These are phyloP conservation scores for Calophaca sinica DNA, from an alignment of 306 rosid species.

Conservation along the genomic window DNA sequence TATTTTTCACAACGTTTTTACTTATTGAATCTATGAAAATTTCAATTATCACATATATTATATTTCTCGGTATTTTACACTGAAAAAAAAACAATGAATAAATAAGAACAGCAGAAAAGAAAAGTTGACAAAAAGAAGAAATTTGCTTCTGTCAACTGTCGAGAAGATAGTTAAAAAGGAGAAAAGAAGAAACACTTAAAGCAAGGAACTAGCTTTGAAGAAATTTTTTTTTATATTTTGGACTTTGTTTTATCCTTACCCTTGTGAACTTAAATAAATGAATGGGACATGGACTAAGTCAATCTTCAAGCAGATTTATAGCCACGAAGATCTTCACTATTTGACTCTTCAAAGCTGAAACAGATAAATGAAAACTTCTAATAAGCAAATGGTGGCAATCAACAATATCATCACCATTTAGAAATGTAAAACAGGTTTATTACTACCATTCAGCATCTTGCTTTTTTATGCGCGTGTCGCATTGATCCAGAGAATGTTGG, in stretches of 20 bases:
- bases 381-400: constrained; percentile 42
- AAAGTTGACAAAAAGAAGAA: not conserved
- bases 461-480: constrained; percentile 23
- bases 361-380: constrained; percentile 34
- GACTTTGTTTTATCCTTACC: constrained; percentile 13
- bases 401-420: constrained; percentile 18
- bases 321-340: constrained; percentile 43
- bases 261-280: constrained; percentile 17
- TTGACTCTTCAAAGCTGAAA: constrained; percentile 58
- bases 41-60: constrained; percentile 16
- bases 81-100: too few species aligned
- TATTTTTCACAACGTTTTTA: too few species aligned
- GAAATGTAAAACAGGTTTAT: constrained; percentile 34
- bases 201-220: not conserved
- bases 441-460: constrained; percentile 53
- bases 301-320: constrained; percentile 53
- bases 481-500: constrained; percentile 45
- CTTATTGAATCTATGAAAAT: not conserved
- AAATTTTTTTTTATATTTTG: not conserved
- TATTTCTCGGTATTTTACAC: constrained; percentile 13
- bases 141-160: constrained; percentile 23
- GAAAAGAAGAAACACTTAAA: constrained; percentile 1
- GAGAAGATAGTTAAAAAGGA: constrained; percentile 8
- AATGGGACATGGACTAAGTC: constrained; percentile 26
- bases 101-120: not conserved